Conservation (phyloP, 2,329 filamentous ascomycete genomes). For the Calonectria fujianensis region DNA sequence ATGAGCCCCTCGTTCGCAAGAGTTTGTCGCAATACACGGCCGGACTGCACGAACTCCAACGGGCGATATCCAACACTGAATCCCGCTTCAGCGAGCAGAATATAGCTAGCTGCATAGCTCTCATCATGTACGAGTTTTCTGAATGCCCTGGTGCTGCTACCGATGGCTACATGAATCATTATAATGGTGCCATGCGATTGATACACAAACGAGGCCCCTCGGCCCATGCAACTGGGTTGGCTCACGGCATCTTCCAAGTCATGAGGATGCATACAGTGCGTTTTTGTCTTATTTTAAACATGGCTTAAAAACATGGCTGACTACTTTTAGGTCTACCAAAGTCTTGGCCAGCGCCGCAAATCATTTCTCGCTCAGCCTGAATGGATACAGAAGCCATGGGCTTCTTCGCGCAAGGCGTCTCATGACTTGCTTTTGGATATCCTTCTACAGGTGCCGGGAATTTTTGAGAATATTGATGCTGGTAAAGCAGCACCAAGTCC, state of each 20-base stretch:
- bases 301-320: not conserved
- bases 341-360: slow-evolving; percentile 27
- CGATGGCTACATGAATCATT: slow-evolving; percentile 34
- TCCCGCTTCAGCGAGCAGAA: slow-evolving; percentile 29
- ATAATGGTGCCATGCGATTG: slow-evolving; percentile 35
- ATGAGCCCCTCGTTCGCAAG: slow-evolving; percentile 1
- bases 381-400: slow-evolving; percentile 38
- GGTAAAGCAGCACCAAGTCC: not conserved
- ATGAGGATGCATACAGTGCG: slow-evolving; percentile 40
- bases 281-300: not conserved
- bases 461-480: slow-evolving; percentile 24
- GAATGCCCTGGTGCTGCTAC: slow-evolving; percentile 26
- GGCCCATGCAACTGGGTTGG: slow-evolving; percentile 22
- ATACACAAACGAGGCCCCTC: slow-evolving; percentile 22
- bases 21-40: slow-evolving; percentile 30
- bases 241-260: slow-evolving; percentile 32
- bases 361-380: slow-evolving; percentile 31
- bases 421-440: slow-evolving; percentile 36
- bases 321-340: slow-evolving; percentile 26
- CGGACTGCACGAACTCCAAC: slow-evolving; percentile 28
- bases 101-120: slow-evolving; percentile 32
- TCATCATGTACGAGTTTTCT: slow-evolving; percentile 38
- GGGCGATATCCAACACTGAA: slow-evolving; percentile 23
- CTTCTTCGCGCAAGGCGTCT: not conserved
- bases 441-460: slow-evolving; percentile 10